Evolutionary conservation across 257 asterid genomes (phyloP).

Genomic region (Fraxinus pennsylvanica): DNA sequence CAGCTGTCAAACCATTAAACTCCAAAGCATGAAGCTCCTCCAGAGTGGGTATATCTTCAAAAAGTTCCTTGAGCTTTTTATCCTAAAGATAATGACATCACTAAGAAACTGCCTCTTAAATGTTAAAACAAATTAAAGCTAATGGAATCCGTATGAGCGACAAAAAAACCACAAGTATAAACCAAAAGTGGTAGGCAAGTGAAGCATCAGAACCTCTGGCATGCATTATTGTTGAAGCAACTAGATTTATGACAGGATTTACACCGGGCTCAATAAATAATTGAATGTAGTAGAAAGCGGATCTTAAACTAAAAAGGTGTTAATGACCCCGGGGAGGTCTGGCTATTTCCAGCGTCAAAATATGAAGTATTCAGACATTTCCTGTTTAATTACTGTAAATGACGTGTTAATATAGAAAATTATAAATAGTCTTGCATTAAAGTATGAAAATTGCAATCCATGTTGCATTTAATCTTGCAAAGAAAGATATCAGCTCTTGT

Average conservation of each 20-base stretch:
- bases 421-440: too few species aligned
- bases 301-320: too few species aligned
- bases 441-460: too few species aligned
- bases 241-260: neutral
- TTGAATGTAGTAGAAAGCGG: too few species aligned
- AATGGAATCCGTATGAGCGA: neutral
- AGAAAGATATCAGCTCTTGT: neutral
- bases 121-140: neutral
- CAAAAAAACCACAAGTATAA: slow-evolving; percentile 1
- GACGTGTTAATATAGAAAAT: neutral
- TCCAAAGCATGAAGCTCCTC: slow-evolving; percentile 84
- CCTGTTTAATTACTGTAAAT: neutral
- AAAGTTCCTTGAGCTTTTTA: slow-evolving; percentile 80
- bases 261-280: too few species aligned
- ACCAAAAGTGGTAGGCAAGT: neutral
- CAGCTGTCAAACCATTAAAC: slow-evolving; percentile 75
- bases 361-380: neutral
- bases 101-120: slow-evolving; percentile 16
- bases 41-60: slow-evolving; percentile 77
- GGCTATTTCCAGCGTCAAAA: neutral
- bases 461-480: neutral
- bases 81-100: slow-evolving; percentile 52
- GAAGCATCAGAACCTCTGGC: slow-evolving; percentile 8
- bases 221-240: slow-evolving; percentile 9
- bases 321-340: neutral